phyloP scores from a whole-genome alignment of 1,284 basidiomycete genomes.

The Phlebopus sp. region DNA sequence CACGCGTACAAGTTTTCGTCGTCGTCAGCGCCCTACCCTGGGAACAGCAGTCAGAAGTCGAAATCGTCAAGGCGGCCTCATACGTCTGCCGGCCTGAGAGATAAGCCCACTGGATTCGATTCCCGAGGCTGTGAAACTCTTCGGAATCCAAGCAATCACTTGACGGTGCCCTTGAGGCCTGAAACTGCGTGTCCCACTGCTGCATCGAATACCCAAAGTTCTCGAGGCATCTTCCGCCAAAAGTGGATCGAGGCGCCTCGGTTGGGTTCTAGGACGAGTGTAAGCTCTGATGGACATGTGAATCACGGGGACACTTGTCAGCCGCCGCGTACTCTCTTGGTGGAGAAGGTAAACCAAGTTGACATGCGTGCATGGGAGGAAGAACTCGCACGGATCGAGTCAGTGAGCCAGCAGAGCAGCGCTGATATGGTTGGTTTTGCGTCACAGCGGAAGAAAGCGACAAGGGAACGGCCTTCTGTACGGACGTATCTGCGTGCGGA shows the following conservation, averaged over 20 bases:
- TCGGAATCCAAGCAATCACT: conserved; percentile 18
- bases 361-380: conserved; percentile 72
- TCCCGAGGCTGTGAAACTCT: conserved; percentile 13
- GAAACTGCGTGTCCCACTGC: conserved; percentile 29
- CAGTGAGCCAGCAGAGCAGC: conserved; percentile 57
- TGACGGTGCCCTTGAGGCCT: conserved; percentile 20
- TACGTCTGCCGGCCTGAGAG: conserved; percentile 65
- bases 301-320: conserved; percentile 27
- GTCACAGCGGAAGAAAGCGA: conserved; percentile 43
- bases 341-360: conserved; percentile 30
- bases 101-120: conserved; percentile 42
- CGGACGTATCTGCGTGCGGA: conserved; percentile 27
- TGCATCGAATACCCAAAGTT: conserved; percentile 9
- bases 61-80: conserved; percentile 45
- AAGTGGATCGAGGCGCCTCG: conserved; percentile 21
- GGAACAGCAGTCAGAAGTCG: conserved; percentile 12
- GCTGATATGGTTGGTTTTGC: conserved; percentile 55
- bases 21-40: conserved; percentile 31
- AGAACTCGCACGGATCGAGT: conserved; percentile 70
- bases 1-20: conserved; percentile 31
- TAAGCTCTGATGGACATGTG: conserved; percentile 30
- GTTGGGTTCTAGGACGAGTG: conserved; percentile 32
- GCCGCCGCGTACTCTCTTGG: conserved; percentile 17
- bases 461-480: conserved; percentile 23
- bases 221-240: conserved; percentile 22